Evolutionary conservation across 257 asterid species (phyloP).

Genomic region (Solanum medicagineum): DNA sequence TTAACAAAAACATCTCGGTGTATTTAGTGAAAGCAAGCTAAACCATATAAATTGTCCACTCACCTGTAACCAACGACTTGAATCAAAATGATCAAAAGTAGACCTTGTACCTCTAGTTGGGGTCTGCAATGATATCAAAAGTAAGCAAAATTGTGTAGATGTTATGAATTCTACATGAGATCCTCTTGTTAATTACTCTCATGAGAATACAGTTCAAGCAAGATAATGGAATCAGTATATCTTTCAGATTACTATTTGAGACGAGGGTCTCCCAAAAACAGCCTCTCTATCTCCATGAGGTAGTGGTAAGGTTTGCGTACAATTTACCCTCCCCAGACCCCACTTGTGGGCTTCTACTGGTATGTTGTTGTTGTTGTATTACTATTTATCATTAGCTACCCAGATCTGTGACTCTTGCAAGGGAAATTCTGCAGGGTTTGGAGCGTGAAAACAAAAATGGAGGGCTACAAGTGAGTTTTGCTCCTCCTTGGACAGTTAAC

Average conservation of each 20-base stretch:
- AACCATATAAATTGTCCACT: slow-evolving; percentile 3
- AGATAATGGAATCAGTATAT: neutral
- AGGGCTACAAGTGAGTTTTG: neutral
- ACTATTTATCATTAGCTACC: neutral
- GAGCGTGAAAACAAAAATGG: neutral
- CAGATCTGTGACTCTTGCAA: neutral
- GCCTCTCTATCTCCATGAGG: too few relatives aligned
- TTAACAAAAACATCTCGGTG: neutral
- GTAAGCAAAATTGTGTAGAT: neutral
- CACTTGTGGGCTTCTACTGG: too few relatives aligned
- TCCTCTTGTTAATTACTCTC: neutral
- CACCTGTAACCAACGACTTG: slow-evolving; percentile 91
- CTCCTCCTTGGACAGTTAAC: neutral
- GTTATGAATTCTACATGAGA: neutral
- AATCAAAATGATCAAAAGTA: slow-evolving; percentile 77
- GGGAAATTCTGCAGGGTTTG: neutral
- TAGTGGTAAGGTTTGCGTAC: too few relatives aligned
- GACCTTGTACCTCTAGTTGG: slow-evolving; percentile 84
- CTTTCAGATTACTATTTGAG: neutral
- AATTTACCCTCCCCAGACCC: too few relatives aligned
- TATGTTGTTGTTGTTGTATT: too few relatives aligned
- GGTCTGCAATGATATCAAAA: slow-evolving; percentile 31
- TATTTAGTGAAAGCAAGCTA: slow-evolving; percentile 1
- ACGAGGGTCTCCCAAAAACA: too few relatives aligned
- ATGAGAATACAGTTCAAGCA: neutral